A percentile compares a stretch with the other conserved stretches of the same genome.
Evolutionary conservation across 2,329 filamentous ascomycete genomes (phyloP).

Genomic region (Nigrospora sphaerica): DNA sequence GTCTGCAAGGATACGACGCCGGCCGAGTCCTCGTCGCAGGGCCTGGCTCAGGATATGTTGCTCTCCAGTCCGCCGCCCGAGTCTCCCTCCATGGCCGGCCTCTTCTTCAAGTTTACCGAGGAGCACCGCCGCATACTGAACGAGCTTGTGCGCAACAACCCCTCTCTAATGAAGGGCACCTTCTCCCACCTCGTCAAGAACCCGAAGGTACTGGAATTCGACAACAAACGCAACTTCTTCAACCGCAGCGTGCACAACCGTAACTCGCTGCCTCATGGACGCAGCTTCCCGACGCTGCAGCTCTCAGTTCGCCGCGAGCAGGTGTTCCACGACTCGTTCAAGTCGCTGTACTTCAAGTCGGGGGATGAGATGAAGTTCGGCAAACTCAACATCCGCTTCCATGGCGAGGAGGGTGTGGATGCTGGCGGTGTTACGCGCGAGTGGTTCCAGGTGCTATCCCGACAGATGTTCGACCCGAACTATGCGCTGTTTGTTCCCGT

Average conservation of each 20-base stretch:
- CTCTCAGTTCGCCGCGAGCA: slow-evolving; percentile 87
- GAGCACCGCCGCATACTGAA: slow-evolving; percentile 97
- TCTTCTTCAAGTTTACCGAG: slow-evolving; percentile 97
- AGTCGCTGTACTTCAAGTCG: slow-evolving; percentile 93
- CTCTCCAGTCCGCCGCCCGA: slow-evolving; percentile 73
- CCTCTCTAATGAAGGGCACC: slow-evolving; percentile 96
- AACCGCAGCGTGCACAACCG: slow-evolving; percentile 83
- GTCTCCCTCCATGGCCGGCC: slow-evolving; percentile 71
- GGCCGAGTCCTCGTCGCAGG: slow-evolving; percentile 51
- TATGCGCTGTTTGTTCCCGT: slow-evolving; percentile 96
- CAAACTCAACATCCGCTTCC: slow-evolving; percentile 95
- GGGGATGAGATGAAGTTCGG: slow-evolving; percentile 98
- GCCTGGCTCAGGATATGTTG: slow-evolving; percentile 57
- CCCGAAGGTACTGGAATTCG: slow-evolving; percentile 96
- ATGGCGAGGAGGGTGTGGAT: slow-evolving; percentile 95
- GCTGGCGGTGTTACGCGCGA: slow-evolving; percentile 95
- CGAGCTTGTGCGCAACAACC: slow-evolving; percentile 92
- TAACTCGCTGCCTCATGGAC: slow-evolving; percentile 53
- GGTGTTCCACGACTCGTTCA: slow-evolving; percentile 97
- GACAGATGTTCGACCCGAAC: slow-evolving; percentile 98
- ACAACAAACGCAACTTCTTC: slow-evolving; percentile 99
- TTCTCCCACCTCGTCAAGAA: slow-evolving; percentile 96
- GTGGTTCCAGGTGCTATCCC: slow-evolving; percentile 96
- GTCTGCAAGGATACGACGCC: slow-evolving; percentile 96
- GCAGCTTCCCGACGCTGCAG: slow-evolving; percentile 67